These are phyloP conservation scores for Pseudocercospora vitis DNA, from an alignment of 2,329 filamentous ascomycete species.

Conservation along the genomic window DNA sequence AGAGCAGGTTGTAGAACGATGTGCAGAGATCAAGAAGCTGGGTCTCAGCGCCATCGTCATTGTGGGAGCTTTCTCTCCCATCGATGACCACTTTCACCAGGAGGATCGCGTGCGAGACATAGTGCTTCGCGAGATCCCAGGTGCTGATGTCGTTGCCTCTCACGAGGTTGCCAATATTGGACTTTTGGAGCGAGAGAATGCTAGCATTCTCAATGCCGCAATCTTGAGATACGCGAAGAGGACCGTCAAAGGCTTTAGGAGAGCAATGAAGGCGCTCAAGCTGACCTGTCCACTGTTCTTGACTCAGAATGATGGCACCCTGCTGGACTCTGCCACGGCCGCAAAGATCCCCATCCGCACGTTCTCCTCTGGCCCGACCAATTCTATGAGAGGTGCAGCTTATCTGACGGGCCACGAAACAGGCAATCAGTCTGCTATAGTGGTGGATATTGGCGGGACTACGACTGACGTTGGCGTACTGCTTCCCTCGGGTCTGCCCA, in stretches of 20 bases:
- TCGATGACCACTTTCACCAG: conserved; percentile 55
- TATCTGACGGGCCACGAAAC: conserved; percentile 51
- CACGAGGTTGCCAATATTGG: conserved; percentile 54
- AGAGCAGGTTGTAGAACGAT: conserved; percentile 47
- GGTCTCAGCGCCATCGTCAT: conserved; percentile 53
- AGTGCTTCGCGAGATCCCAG: conserved; percentile 48
- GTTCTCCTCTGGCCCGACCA: conserved; percentile 54
- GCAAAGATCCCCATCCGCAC: conserved; percentile 52
- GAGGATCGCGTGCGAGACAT: conserved; percentile 53
- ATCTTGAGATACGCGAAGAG: conserved; percentile 49
- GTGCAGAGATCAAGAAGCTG: conserved; percentile 46
- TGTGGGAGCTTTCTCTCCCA: conserved; percentile 59
- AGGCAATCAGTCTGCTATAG: conserved; percentile 46
- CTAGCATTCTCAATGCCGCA: conserved; percentile 52
- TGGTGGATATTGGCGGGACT: conserved; percentile 66
- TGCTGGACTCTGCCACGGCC: conserved; percentile 50
- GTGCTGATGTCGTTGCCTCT: conserved; percentile 53
- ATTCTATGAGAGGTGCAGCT: conserved; percentile 57
- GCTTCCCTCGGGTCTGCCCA: conserved; percentile 60
- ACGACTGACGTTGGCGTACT: conserved; percentile 64
- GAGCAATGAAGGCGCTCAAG: conserved; percentile 47
- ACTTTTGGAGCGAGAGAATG: conserved; percentile 54
- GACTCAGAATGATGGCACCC: conserved; percentile 55
- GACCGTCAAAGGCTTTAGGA: conserved; percentile 49
- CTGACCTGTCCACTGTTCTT: conserved; percentile 53